Evolutionary conservation across 768 basidiomycete species (phyloP), one percentile per base, ranked within the genome.

Genomic region (Trametes cinnabarina): DNA sequence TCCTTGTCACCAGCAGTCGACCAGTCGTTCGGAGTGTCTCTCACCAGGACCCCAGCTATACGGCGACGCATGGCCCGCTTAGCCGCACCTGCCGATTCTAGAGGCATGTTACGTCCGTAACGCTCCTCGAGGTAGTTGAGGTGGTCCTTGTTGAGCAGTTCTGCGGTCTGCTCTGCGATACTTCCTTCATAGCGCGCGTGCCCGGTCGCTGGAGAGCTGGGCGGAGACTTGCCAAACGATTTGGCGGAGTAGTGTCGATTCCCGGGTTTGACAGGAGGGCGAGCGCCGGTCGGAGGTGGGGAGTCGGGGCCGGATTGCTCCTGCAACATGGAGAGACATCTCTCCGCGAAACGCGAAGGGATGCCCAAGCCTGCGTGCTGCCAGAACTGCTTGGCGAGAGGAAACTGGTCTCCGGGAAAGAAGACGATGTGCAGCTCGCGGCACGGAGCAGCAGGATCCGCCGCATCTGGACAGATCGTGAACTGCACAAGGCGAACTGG

Each of bases 291-390:
- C 10, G 63, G 34, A 3, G 57, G 25, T 9, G 63, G 54, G 10
- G 63, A 34, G 19, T 32, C 55, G 41, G 64, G 64, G 37, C 63
- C 23, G 2, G 48, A 12, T 15, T 68, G 67, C 23, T 64, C 80
- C 0, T 85, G 81, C 1, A 94, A 77, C 65, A 92, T 75, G 26
- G 84, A 77, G 41, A 98, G 77, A 68, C 90, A 94, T 56, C 84
- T 79, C 58, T 94, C 93, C 4, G 94, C 94, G 19, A 89, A 74
- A 7, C 96, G 86, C 59, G 91, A 94, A 3, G 90, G 93, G 39
- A 99, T 86, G 1, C 95, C 94, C 57, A 89, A 75, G 0, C 96
- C 96, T 0, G 89, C 85, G 69, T 98, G 96, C 64, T 98, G 95
- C 96, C 96, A 98, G 72, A 95, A 98, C 70, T 93, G 81, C 69